A percentile compares a stretch with the other conserved stretches of the same genome.
These are phyloP conservation scores for Podaxis sp. DNA, from an alignment of 768 basidiomycete genomes.

Conservation along the genomic window DNA sequence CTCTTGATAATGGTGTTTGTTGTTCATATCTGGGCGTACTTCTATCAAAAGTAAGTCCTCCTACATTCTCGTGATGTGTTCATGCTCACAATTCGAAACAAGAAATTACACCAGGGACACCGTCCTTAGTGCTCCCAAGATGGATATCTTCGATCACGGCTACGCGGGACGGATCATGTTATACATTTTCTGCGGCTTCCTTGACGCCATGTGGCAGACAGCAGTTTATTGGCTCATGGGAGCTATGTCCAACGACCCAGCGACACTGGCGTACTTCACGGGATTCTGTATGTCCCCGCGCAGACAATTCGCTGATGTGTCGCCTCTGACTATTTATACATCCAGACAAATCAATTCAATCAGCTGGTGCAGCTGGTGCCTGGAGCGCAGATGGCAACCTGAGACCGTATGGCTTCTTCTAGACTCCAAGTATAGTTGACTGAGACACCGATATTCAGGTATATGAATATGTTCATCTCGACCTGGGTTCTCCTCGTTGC, in stretches of 20 bases:
- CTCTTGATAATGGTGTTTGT: slow-evolving; percentile 70
- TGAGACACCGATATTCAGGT: slow-evolving; percentile 30
- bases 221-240: slow-evolving; percentile 82
- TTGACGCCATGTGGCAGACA: slow-evolving; percentile 87
- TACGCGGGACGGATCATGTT: slow-evolving; percentile 60
- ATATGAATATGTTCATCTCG: slow-evolving; percentile 69
- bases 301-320: neutral
- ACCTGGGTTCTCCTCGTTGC: slow-evolving; percentile 69
- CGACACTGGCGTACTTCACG: slow-evolving; percentile 73
- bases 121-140: slow-evolving; percentile 39
- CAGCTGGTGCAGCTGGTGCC: slow-evolving; percentile 70
- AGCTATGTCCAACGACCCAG: slow-evolving; percentile 79
- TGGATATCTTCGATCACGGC: slow-evolving; percentile 57
- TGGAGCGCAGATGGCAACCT: slow-evolving; percentile 71
- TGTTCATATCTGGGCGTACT: slow-evolving; percentile 73
- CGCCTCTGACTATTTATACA: neutral
- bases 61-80: neutral
- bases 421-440: neutral
- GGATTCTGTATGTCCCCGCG: slow-evolving; percentile 70
- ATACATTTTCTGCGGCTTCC: slow-evolving; percentile 70
- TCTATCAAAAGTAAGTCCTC: slow-evolving; percentile 63
- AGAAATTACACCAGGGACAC: slow-evolving; percentile 62
- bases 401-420: slow-evolving; percentile 48
- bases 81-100: slow-evolving; percentile 17
- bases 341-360: slow-evolving; percentile 69